Base-by-base conservation (phyloP, 768 basidiomycete genomes). In the Tubosaeta sp. region DNA sequence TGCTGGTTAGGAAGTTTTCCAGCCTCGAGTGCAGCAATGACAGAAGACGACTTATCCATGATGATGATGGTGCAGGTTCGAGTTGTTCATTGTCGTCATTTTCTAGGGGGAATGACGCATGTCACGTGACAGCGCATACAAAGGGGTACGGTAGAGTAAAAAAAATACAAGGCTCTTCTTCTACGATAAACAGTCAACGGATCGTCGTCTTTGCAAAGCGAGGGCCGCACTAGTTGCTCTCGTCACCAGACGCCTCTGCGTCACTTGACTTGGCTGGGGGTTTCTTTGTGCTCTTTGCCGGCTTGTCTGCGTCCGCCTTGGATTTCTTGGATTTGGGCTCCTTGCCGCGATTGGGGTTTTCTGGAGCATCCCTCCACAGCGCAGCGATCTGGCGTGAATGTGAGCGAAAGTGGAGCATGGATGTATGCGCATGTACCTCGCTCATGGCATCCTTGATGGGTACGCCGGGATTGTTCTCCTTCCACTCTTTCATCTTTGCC, bases 1-100 rank as follows among this genome's bases (percentile, higher is more conserved):
- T 76, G 65, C 11, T 85, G 82, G 2, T 74, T 75, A 16, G 87
- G 87, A 5, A 87, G 71, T 62, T 89, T 89, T 19, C 85, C 85
- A 16, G 85, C 85, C 55, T 82, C 77, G 59, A 88, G 67, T 8
- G 87, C 87, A 43, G 84, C 87, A 51, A 84, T 63, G 25, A 87
- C 60, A 34, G 83, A 82, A 16, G 83, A 73, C 44, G 77, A 54
- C 70, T 79, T 81, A 52, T 89, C 84, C 85, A 88, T 88, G 52
- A n/a, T 46, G 9, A 31, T 45, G 35, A 13, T 8, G 22, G 4
- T 42, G 16, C 26, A 4, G 6, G 22, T 22, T 14, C 6, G 35
- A 37, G 13, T 27, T 55, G 17, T 37, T 52, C 59, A 43, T 50
- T 19, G 47, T 54, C 54, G 54, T 61, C 57, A 61, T 22, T 49